Base-by-base conservation (phyloP, 352 stramenopile species). In the Plasmopara viticola region DNA sequence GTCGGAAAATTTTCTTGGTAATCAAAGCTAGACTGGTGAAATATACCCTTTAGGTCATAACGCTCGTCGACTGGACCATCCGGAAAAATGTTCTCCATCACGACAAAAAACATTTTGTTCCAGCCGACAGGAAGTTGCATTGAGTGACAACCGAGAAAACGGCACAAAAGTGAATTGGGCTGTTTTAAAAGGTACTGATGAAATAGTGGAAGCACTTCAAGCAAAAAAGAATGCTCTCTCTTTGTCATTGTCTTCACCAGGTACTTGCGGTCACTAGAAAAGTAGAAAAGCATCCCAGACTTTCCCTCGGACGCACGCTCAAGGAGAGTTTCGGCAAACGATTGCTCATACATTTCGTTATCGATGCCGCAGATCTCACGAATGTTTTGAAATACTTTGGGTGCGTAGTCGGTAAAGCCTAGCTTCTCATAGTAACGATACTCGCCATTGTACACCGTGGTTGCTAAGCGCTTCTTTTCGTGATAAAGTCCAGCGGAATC, bases 31-130 rank as follows among this genome's bases (percentile, higher is more conserved):
- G 78, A 76, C 46, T 87, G 74, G 45, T 87, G 74, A 45, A 90
- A 90, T 15, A 89, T 88, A 10, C 83, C 83, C 50, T 93, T 93
- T 6, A 93, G 62, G 38, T 93, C 83, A 59, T 93, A 93, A 12
- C 83, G 74, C 42, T 93, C 83, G 40, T 90, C 75, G 13, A 90
- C 74, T 0, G 74, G 72, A 13, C 79, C 76, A 52, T 88, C 77
- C 2, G 78, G 70, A 53, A 91, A 88, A 14, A 91, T 85, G 54
- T 94, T 94, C 40, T 94, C 81, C 83, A 94, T 94, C 34, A 91
- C 83, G 30, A 94, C 66, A 55, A 94, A 94, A 64, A 94, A 94
- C 81, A 94, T 94, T 35, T 87, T 87, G 71, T 94, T 91, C 83
- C 83, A 94, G 5, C 83, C 83, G 0, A 94, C 83, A 2, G 83